A percentile compares a stretch with the other conserved stretches of the same genome.
Conservation (phyloP, 2,329 filamentous ascomycete genomes). For the Colletotrichum acutatum region DNA sequence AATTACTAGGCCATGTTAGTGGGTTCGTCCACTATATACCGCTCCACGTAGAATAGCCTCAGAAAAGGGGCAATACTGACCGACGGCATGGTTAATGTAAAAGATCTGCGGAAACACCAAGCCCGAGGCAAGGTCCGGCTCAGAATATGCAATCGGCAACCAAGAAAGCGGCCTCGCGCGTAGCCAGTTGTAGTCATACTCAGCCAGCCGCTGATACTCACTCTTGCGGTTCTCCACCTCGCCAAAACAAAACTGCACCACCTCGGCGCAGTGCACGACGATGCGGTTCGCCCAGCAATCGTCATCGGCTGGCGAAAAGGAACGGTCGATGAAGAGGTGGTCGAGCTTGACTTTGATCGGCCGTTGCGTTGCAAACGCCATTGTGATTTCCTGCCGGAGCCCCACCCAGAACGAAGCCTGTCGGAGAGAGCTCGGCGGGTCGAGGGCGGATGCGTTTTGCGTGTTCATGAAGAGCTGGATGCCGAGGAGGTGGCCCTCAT, state of each 20-base stretch:
- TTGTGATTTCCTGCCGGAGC: constrained; percentile 69
- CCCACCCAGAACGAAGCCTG: constrained; percentile 69
- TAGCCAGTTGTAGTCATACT: constrained; percentile 59
- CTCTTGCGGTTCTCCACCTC: constrained; percentile 44
- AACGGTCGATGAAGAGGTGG: constrained; percentile 62
- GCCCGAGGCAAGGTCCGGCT: constrained; percentile 43
- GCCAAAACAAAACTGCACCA: constrained; percentile 71
- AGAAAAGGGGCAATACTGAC: constrained; percentile 40
- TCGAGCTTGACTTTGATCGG: constrained; percentile 60
- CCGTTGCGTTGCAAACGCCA: constrained; percentile 60
- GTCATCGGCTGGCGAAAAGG: constrained; percentile 53
- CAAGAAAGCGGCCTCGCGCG: constrained; percentile 59
- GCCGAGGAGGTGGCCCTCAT: constrained; percentile 57
- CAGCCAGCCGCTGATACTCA: constrained; percentile 56
- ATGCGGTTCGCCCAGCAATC: constrained; percentile 72
- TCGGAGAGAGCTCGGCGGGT: constrained; percentile 55
- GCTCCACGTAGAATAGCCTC: too few relatives aligned
- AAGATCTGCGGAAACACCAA: constrained; percentile 68
- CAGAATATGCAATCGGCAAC: constrained; percentile 63
- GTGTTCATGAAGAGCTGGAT: constrained; percentile 59
- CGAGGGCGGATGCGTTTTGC: constrained; percentile 43
- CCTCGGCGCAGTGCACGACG: constrained; percentile 71
- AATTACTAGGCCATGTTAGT: constrained; percentile 53
- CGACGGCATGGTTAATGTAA: constrained; percentile 66
- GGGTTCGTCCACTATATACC: background rate